phyloP scores from a whole-genome alignment of 2,329 filamentous ascomycete genomes.

The Fusarium palustre region DNA sequence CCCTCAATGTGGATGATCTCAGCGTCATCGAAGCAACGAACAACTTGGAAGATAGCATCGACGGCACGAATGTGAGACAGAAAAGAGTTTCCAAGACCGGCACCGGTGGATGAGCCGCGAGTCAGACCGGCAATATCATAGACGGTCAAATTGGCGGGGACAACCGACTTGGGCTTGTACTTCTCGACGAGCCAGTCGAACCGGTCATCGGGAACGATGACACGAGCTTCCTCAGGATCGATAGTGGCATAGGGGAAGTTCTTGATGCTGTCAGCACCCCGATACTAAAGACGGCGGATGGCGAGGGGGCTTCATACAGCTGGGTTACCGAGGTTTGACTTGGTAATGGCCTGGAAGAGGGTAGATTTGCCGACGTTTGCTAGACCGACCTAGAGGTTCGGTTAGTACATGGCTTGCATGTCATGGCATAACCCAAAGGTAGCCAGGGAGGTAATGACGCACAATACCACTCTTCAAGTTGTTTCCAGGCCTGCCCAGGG shows the following conservation, averaged over 20 bases:
- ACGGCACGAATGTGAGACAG: conserved; percentile 98
- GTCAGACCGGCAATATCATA: conserved; percentile 99
- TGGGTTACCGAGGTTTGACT: conserved; percentile 96
- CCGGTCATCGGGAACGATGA: conserved; percentile 94
- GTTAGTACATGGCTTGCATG: conserved; percentile 41
- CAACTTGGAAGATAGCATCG: conserved; percentile 97
- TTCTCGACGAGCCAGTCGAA: conserved; percentile 96
- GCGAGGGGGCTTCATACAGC: conserved; percentile 72
- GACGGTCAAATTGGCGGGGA: conserved; percentile 97
- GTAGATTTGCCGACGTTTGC: conserved; percentile 99
- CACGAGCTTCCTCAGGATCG: conserved; percentile 96
- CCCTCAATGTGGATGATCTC: conserved; percentile 99
- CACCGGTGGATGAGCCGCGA: conserved; percentile 94
- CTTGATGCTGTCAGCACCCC: conserved; percentile 63
- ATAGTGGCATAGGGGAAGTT: conserved; percentile 99
- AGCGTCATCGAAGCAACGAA: conserved; percentile 97
- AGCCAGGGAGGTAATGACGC: conserved; percentile 52
- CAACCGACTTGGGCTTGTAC: conserved; percentile 96
- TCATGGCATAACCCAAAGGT: neutral
- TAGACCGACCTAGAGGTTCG: conserved; percentile 81
- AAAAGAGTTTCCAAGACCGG: conserved; percentile 97
- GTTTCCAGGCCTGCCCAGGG: conserved; percentile 95
- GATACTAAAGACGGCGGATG: conserved; percentile 51
- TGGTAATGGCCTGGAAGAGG: conserved; percentile 99
- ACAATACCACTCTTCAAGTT: conserved; percentile 99